phyloP scores from a whole-genome alignment of 306 rosid species.

The Castanea sativa region DNA sequence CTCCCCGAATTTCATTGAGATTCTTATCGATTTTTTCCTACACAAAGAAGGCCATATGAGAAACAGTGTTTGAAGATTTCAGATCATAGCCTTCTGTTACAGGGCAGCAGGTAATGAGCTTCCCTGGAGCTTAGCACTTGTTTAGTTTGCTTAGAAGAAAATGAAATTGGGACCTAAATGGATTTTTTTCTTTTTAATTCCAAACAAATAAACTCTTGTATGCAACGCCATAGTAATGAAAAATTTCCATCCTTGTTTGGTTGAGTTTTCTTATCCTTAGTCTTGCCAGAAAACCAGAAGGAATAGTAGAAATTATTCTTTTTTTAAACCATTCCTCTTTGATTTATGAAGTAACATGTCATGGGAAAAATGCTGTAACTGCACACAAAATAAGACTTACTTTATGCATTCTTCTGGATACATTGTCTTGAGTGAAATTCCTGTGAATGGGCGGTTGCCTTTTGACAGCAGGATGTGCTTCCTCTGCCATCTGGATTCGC shows the following conservation, averaged over 20 bases:
- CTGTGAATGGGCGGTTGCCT: conserved; percentile 22
- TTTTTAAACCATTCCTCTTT: no score
- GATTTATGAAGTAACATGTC: no score
- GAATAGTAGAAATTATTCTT: no score
- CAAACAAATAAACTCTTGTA: no score
- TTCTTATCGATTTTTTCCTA: conserved; percentile 43
- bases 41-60: conserved; percentile 18
- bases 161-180: no score
- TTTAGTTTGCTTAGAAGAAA: not conserved
- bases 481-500: conserved; percentile 63
- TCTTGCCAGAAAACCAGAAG: no score
- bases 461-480: conserved; percentile 25
- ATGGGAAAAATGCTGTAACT: no score
- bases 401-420: conserved; percentile 16
- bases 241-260: no score
- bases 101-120: not conserved
- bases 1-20: conserved; percentile 33
- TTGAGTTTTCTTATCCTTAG: no score
- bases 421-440: conserved; percentile 8
- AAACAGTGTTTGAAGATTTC: not conserved
- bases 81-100: not conserved
- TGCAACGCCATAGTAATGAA: no score
- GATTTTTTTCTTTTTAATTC: no score
- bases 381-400: conserved; percentile 28
- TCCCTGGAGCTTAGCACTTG: not conserved